phyloP scores from a whole-genome alignment of 768 basidiomycete genomes.

The Tylopilus felleus region DNA sequence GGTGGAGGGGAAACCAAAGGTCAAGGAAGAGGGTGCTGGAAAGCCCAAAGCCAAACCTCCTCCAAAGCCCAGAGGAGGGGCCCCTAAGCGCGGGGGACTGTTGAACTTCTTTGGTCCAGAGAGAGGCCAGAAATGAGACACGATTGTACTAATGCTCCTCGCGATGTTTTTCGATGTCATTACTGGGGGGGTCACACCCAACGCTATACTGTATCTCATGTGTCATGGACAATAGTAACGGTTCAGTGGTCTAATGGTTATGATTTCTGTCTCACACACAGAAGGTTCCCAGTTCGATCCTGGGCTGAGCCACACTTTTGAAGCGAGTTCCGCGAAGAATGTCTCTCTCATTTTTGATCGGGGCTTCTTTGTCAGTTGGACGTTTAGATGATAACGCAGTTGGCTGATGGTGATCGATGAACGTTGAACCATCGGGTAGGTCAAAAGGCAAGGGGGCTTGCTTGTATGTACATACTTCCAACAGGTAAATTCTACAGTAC shows the following conservation, averaged over 20 bases:
- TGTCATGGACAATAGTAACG: not conserved
- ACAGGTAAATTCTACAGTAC: too few relatives aligned
- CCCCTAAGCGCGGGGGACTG: conserved; percentile 26
- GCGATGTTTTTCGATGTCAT: not conserved
- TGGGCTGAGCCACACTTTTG: conserved; percentile 36
- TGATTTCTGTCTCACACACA: conserved; percentile 51
- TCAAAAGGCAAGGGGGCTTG: too few relatives aligned
- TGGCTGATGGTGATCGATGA: too few relatives aligned
- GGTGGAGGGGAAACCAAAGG: conserved; percentile 17
- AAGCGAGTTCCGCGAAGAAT: too few relatives aligned
- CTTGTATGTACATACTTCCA: too few relatives aligned
- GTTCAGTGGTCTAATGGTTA: conserved; percentile 47
- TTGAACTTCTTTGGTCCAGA: conserved; percentile 34
- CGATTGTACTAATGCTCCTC: not conserved
- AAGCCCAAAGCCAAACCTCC: conserved; percentile 20
- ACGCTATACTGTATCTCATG: too few relatives aligned
- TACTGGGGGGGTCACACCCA: too few relatives aligned
- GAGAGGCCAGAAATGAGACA: conserved; percentile 25
- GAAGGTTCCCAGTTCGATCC: conserved; percentile 49
- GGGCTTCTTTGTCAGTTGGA: too few relatives aligned
- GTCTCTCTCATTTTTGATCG: too few relatives aligned
- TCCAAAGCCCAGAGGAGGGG: conserved; percentile 18
- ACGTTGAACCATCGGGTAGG: too few relatives aligned
- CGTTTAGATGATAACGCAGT: too few relatives aligned
- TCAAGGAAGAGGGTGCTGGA: conserved; percentile 12